These are phyloP conservation scores for Arachis monticola DNA, from an alignment of 331 rosid species.

Conservation along the genomic window DNA sequence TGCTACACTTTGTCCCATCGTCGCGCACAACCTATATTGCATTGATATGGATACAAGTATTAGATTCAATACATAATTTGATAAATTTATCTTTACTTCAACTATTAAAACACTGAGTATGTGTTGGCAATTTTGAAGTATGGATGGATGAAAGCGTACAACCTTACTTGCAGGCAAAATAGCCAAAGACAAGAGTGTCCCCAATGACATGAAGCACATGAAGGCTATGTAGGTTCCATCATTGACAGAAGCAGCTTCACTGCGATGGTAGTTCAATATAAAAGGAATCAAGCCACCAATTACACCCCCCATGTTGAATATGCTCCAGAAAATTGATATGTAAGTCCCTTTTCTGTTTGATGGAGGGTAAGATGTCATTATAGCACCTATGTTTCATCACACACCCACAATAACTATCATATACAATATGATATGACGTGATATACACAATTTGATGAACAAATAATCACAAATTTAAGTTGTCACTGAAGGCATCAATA, in stretches of 20 bases:
- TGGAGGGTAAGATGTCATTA: slow-evolving; percentile 88
- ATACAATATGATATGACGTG: too few species aligned
- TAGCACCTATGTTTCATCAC: slow-evolving; percentile 46
- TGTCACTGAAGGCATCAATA: too few species aligned
- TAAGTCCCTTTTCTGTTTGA: slow-evolving; percentile 66
- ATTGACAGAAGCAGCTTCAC: slow-evolving; percentile 61
- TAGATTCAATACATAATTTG: too few species aligned
- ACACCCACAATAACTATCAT: too few species aligned
- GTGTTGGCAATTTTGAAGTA: too few species aligned
- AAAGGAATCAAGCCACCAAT: slow-evolving; percentile 84
- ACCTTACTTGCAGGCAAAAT: slow-evolving; percentile 65
- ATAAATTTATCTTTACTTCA: too few species aligned
- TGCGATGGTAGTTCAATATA: slow-evolving; percentile 57
- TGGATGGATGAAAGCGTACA: too few species aligned
- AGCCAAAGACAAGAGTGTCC: slow-evolving; percentile 53
- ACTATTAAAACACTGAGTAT: too few species aligned
- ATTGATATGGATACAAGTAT: too few species aligned
- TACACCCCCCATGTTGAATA: slow-evolving; percentile 89
- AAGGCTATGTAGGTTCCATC: slow-evolving; percentile 78
- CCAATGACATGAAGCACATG: slow-evolving; percentile 71
- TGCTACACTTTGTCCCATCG: slow-evolving; percentile 63
- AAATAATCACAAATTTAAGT: too few species aligned
- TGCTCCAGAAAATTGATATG: slow-evolving; percentile 76
- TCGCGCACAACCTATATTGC: slow-evolving; percentile 52
- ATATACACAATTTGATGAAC: too few species aligned